A percentile compares a stretch with the other conserved stretches of the same genome.
Evolutionary conservation across 257 asterid species (phyloP).

Genomic region (Gynochthodes officinalis): DNA sequence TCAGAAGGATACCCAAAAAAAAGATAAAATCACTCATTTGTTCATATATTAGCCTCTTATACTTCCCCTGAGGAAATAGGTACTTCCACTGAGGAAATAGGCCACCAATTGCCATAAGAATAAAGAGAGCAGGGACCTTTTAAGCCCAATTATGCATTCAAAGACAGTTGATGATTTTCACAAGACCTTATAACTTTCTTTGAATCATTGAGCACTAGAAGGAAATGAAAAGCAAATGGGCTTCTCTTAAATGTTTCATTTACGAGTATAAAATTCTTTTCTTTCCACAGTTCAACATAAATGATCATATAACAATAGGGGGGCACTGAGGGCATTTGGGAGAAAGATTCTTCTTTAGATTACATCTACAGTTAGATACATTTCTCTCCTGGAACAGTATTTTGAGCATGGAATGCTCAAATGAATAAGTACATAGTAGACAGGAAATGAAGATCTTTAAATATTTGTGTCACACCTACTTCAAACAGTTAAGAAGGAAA

Average conservation of each 20-base stretch:
- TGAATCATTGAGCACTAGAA: background rate
- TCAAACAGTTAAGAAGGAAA: background rate
- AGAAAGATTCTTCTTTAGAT: background rate
- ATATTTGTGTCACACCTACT: background rate
- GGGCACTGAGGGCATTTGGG: background rate
- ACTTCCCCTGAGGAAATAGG: background rate
- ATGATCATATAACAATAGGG: too few relatives aligned
- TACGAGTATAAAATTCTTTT: too few relatives aligned
- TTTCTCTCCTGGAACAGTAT: too few relatives aligned
- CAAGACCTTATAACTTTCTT: background rate
- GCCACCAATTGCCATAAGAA: background rate
- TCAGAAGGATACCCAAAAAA: background rate
- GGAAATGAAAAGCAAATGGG: background rate
- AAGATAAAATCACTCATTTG: background rate
- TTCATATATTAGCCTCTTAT: background rate
- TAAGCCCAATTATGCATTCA: background rate
- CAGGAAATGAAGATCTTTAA: background rate
- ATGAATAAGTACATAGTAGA: background rate
- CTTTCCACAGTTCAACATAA: background rate
- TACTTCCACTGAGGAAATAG: too few relatives aligned
- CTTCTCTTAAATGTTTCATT: background rate
- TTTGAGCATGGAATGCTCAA: too few relatives aligned
- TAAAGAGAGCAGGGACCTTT: background rate
- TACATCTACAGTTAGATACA: background rate
- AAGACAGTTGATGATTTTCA: background rate